Percentiles rank a stretch among this genome's conserved stretches.
Evolutionary conservation across 176 grass and related monocot genomes (phyloP).

Genomic region (Oryza australiensis): DNA sequence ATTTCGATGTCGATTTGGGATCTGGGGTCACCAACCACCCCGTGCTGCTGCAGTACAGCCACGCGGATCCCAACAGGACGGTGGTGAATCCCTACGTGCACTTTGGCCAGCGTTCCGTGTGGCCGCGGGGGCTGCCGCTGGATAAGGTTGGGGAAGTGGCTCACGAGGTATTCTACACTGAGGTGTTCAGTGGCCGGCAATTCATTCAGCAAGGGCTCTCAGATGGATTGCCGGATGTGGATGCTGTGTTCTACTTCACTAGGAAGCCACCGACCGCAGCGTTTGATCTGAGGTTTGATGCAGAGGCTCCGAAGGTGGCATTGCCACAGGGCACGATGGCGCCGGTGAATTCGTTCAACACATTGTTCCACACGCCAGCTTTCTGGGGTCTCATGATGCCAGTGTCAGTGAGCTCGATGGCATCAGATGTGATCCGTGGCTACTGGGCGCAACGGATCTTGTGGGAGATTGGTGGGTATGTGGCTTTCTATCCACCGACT

Average conservation of each 20-base stretch:
- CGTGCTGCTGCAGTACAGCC: conserved; percentile 89
- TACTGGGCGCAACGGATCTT: conserved; percentile 93
- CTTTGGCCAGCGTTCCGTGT: conserved; percentile 93
- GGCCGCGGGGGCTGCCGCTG: conserved; percentile 88
- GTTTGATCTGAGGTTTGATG: conserved; percentile 79
- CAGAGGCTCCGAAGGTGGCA: conserved; percentile 80
- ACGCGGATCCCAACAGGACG: conserved; percentile 80
- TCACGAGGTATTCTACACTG: conserved; percentile 92
- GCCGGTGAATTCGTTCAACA: conserved; percentile 94
- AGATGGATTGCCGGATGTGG: conserved; percentile 85
- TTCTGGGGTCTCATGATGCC: conserved; percentile 98
- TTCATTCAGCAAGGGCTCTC: conserved; percentile 98
- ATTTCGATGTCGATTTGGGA: conserved; percentile 85
- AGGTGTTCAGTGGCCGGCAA: conserved; percentile 83
- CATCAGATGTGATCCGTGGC: conserved; percentile 91
- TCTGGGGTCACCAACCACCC: conserved; percentile 66
- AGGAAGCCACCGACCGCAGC: conserved; percentile 68
- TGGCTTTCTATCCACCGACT: conserved; percentile 87
- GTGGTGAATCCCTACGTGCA: conserved; percentile 97
- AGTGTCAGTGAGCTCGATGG: conserved; percentile 91
- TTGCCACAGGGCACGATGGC: conserved; percentile 93
- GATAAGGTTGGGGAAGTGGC: conserved; percentile 85
- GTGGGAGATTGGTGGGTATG: conserved; percentile 94
- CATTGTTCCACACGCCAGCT: conserved; percentile 84
- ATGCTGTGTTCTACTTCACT: conserved; percentile 95